Evolutionary conservation across 495 filamentous ascomycete species (phyloP).

Genomic region (Penicillium atrosanguineum): DNA sequence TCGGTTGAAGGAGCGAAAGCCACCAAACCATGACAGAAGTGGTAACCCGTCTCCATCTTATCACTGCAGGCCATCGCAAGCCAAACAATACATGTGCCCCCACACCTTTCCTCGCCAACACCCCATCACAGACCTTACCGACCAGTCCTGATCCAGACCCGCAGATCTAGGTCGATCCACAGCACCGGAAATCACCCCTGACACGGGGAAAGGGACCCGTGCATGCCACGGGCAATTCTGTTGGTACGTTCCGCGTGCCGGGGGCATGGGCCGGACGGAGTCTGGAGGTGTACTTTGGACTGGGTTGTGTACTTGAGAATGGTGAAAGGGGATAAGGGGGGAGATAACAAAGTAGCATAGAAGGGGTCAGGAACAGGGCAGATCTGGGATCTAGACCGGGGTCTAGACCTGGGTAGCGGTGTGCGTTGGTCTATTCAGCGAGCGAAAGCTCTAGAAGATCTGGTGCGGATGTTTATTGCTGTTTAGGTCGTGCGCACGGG

Average conservation of each 20-base stretch:
- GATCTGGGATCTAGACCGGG: background rate
- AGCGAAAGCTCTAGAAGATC: constrained; percentile 14
- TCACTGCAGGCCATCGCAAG: background rate
- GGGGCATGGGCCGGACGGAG: background rate
- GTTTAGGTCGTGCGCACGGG: constrained; percentile 16
- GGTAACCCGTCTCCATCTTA: background rate
- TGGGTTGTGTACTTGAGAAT: background rate
- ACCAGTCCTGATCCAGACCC: background rate
- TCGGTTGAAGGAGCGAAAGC: background rate
- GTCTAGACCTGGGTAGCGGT: background rate
- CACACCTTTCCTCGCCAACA: background rate
- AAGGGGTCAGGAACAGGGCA: background rate
- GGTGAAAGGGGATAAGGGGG: background rate
- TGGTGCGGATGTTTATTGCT: constrained; percentile 13
- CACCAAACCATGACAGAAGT: background rate
- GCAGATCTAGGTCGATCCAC: background rate
- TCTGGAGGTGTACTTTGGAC: background rate
- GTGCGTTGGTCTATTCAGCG: background rate
- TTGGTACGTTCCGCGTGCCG: background rate
- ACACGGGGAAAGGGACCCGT: background rate
- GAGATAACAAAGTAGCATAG: background rate
- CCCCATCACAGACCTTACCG: background rate
- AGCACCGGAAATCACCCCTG: background rate
- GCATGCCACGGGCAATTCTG: background rate
- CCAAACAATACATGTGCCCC: background rate